phyloP scores from a whole-genome alignment of 2,329 filamentous ascomycete species.

The Alternaria brassicicola region DNA sequence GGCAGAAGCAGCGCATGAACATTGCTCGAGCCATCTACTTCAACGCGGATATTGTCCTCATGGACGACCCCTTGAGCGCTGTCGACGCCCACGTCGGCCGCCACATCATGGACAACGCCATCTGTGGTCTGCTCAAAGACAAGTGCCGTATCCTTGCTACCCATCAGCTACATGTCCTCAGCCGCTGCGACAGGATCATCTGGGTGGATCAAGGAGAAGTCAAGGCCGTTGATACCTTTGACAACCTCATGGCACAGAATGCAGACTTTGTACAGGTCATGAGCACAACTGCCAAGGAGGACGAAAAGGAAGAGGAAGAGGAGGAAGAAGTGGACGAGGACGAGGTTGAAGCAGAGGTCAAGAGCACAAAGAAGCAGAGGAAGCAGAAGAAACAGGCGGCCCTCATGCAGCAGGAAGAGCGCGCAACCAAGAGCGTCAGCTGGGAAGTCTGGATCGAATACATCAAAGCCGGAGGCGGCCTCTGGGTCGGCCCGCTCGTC shows the following conservation, averaged over 20 bases:
- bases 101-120: slow-evolving; percentile 90
- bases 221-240: slow-evolving; percentile 85
- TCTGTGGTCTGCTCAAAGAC: slow-evolving; percentile 83
- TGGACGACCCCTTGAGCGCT: slow-evolving; percentile 68
- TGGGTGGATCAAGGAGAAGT: slow-evolving; percentile 90
- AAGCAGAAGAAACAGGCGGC: slow-evolving; percentile 57
- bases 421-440: slow-evolving; percentile 75
- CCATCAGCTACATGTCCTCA: slow-evolving; percentile 92
- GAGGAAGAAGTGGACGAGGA: slow-evolving; percentile 59
- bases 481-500: slow-evolving; percentile 69
- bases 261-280: slow-evolving; percentile 81
- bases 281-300: slow-evolving; percentile 75
- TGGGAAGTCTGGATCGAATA: slow-evolving; percentile 83
- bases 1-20: slow-evolving; percentile 93
- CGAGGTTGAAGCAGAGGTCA: slow-evolving; percentile 58
- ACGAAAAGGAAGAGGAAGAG: slow-evolving; percentile 53
- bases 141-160: slow-evolving; percentile 93
- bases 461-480: slow-evolving; percentile 73
- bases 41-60: slow-evolving; percentile 65
- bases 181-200: slow-evolving; percentile 86
- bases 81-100: slow-evolving; percentile 65
- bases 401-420: slow-evolving; percentile 77
- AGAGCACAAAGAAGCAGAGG: slow-evolving; percentile 59
- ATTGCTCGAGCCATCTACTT: slow-evolving; percentile 81
- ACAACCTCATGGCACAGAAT: slow-evolving; percentile 81